Percentiles rank a stretch among this genome's conserved stretches.
Conservation (phyloP, 139 green algal genomes). For the Tetradesmus obliquus region DNA sequence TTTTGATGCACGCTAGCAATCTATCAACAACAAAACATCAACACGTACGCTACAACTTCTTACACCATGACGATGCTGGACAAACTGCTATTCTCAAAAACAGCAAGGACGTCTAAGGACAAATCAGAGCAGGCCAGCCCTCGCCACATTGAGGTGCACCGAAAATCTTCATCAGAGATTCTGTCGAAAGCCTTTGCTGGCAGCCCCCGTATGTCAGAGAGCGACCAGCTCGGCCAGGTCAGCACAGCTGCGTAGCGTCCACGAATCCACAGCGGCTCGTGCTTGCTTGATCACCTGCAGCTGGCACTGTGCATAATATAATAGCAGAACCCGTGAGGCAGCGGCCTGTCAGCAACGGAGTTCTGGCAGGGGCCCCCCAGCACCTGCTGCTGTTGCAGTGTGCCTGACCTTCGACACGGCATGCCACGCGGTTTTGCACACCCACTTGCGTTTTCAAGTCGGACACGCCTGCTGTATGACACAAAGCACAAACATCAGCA, state of each 20-base stretch:
- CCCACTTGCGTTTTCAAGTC: not conserved
- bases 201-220: not conserved
- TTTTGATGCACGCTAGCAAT: not conserved
- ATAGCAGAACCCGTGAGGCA: not conserved
- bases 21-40: not conserved
- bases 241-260: not conserved
- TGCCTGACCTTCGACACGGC: not conserved
- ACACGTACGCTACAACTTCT: not conserved
- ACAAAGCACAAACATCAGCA: too few species aligned
- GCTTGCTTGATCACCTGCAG: not conserved
- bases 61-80: not conserved
- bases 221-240: not conserved
- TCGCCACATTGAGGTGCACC: not conserved
- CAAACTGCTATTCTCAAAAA: not conserved
- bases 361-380: not conserved
- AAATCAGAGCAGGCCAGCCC: not conserved
- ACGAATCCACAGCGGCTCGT: not conserved
- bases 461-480: too few species aligned
- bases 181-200: not conserved
- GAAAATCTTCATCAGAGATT: not conserved
- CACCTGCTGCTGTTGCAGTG: not conserved
- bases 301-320: not conserved
- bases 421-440: not conserved
- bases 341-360: too few species aligned
- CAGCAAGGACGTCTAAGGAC: not conserved